A percentile compares a stretch with the other conserved stretches of the same genome.
Evolutionary conservation across 208 protist species (phyloP).

Genomic region (Trypanosoma rangeli): DNA sequence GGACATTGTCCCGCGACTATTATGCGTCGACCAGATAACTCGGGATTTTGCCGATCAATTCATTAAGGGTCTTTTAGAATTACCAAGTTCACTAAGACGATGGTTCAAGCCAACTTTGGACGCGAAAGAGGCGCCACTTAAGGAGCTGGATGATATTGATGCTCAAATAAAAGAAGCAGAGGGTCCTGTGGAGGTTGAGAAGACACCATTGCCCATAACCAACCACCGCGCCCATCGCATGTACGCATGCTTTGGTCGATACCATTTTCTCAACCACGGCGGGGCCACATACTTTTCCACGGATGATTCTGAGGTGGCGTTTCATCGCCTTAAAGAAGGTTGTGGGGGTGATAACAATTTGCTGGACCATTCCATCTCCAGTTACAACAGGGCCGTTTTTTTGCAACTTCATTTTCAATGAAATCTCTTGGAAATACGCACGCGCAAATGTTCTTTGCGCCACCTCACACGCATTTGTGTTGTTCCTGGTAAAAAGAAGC

Average conservation of each 20-base stretch:
- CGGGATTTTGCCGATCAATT: constrained; percentile 41
- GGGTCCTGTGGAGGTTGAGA: constrained; percentile 6
- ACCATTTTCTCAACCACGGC: constrained; percentile 65
- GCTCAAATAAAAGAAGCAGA: constrained; percentile 6
- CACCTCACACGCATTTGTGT: not conserved
- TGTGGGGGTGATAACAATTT: constrained; percentile 29
- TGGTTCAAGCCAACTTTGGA: constrained; percentile 2
- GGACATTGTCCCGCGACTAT: constrained; percentile 75
- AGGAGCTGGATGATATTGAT: not conserved
- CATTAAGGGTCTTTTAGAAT: constrained; percentile 17
- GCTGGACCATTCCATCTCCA: constrained; percentile 58
- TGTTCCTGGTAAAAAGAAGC: not conserved
- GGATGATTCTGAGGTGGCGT: constrained; percentile 57
- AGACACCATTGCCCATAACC: not conserved
- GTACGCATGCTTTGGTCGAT: constrained; percentile 72
- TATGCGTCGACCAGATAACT: constrained; percentile 50
- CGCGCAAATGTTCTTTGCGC: too few species aligned
- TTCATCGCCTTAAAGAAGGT: constrained; percentile 58
- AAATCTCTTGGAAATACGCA: not conserved
- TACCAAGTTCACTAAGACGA: constrained; percentile 1
- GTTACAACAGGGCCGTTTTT: constrained; percentile 70
- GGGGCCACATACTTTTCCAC: constrained; percentile 55
- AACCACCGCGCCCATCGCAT: constrained; percentile 35
- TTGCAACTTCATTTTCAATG: constrained; percentile 43
- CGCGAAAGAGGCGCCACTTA: not conserved